Evolutionary conservation across 371 early-diverging fungal genomes (phyloP), one percentile per base, ranked within the genome.

Genomic region (Saksenaea vasiformis): DNA sequence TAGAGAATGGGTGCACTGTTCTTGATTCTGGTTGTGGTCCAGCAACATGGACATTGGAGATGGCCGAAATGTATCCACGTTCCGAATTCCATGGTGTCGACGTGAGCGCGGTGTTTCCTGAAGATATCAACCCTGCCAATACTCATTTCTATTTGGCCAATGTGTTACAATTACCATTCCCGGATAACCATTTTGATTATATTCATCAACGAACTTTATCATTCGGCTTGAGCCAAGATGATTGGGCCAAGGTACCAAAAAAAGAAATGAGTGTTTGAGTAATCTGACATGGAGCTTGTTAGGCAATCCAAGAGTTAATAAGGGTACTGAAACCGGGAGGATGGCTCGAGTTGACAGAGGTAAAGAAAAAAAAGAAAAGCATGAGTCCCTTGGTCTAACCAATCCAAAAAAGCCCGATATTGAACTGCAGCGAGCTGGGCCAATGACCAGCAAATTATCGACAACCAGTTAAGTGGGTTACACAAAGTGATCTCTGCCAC

Each of bases 101-200:
- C n/a, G 56, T 57, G 17, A 39, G 41, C 17, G 54, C 63, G 9
- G 61, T 64, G 15, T 70, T 41, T 61, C 64, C 67, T 11, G 57
- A 34, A 37, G 47, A 38, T 34, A 44, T 63, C 22, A 55, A 61
- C n/a, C 71, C 71, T 28, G 17, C n/a, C 10, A 70, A 70, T 22
- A 47, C 51, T 5, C 72, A 76, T n/a, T 85, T 87, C 62, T 67
- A 71, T 17, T 64, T 76, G 10, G 69, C 76, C 56, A 87, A 87
- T 59, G 74, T 87, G 56, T 71, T 82, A 13, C 80, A 86, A 26
- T 56, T 85, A 14, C 83, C 85, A 9, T 85, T 77, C 64, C 78
- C 82, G 2, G 82, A 84, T 54, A 70, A 82, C 54, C 61, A 71
- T 34, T 83, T 86, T 71, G 85, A 84, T 51, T 86, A 76, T 66